Evolutionary conservation across 306 rosid genomes (phyloP).

Genomic region (Gleditsia sinensis): DNA sequence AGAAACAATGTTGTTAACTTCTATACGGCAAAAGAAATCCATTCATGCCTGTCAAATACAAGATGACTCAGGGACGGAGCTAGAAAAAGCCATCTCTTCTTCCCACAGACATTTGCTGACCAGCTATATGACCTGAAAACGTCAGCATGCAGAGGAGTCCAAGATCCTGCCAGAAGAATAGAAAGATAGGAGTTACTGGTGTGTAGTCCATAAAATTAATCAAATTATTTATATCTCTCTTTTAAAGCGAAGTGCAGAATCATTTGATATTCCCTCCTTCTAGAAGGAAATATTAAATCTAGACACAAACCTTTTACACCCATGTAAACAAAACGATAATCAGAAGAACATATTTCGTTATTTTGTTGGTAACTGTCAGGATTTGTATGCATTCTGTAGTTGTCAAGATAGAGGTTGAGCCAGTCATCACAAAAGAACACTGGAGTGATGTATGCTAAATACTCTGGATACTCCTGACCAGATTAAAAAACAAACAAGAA

Average conservation of each 20-base stretch:
- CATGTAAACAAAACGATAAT: conserved; percentile 92
- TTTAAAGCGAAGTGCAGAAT: conserved; percentile 21
- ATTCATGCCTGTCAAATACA: conserved; percentile 77
- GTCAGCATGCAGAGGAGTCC: conserved; percentile 99
- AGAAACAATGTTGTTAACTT: background rate
- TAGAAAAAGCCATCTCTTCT: conserved; percentile 86
- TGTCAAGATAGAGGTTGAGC: conserved; percentile 90
- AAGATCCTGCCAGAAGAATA: conserved; percentile 67
- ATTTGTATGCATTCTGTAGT: conserved; percentile 66
- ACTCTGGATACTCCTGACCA: conserved; percentile 83
- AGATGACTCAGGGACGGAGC: conserved; percentile 81
- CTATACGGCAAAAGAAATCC: conserved; percentile 28
- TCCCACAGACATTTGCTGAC: conserved; percentile 93
- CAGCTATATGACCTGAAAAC: conserved; percentile 96
- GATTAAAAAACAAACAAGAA: conserved; percentile 29
- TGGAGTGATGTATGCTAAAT: conserved; percentile 77
- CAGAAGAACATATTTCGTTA: conserved; percentile 84
- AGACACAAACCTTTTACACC: conserved; percentile 77
- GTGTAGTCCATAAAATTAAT: conserved; percentile 3
- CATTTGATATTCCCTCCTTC: background rate
- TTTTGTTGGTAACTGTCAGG: conserved; percentile 52
- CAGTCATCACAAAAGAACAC: conserved; percentile 85
- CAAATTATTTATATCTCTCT: conserved; percentile 2
- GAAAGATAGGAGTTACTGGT: conserved; percentile 31
- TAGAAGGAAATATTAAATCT: conserved; percentile 2